Base-by-base conservation (phyloP, 495 filamentous ascomycete genomes). In the Hypoxylon rickii region DNA sequence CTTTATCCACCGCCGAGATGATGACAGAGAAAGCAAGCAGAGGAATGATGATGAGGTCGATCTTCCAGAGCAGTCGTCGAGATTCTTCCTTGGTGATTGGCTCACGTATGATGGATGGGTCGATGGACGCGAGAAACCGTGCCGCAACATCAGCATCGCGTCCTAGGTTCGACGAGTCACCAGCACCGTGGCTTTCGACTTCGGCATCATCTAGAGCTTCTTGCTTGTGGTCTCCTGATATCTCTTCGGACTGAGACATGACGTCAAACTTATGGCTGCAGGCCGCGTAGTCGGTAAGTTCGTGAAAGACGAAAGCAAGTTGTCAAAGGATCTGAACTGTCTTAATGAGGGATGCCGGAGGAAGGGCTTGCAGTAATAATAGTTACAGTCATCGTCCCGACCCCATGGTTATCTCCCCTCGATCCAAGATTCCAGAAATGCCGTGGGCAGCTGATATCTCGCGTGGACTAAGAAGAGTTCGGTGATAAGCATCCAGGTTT, bases 1-100 rank as follows among this genome's bases (percentile, higher is more conserved):
- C 42, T 46, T 61, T 61, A 76, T 75, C 77, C 52, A 20, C 78
- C 62, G 55, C 68, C 55, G 16, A 58, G 33, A 12, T 76, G 70
- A 51, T 51, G 24, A 79, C 69, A 1, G 61, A 72, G 32, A 81
- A 65, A 0, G 76, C 79, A 12, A 79, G 63, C 1, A 77, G 58
- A 15, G 76, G 76, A 34, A 78, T 77, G 44, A 77, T 73, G 2
- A 79, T 55, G 49, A 79, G 79, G 19, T 79, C 79, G 36, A 79
- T 75, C 68, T 79, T 49, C 36, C 22, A 36, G 44, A 41, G 22
- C 13, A 55, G 10, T 3, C 44, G 44, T n/a, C 44, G 44, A 11
- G 44, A 13, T 34, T 60, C 49, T 51, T 61, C 31, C 17, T 38
- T 47, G 2, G 44, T 47, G 32, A 47, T 37, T 2, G 44, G 44